Conservation (phyloP, 805 yeast species). For the Lipomyces lipofer region DNA sequence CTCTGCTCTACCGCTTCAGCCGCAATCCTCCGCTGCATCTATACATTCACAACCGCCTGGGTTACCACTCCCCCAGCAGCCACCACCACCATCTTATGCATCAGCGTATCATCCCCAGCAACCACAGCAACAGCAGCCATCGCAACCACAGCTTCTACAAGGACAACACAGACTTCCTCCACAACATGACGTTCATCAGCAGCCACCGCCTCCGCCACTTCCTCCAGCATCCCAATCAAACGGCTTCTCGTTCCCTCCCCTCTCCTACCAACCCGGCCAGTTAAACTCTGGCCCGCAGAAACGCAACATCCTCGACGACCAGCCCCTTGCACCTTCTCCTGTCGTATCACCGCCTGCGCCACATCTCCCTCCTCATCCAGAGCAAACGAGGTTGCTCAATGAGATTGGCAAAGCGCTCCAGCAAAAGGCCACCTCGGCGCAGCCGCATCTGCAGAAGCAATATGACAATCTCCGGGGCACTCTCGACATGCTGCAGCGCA, state of each 20-base stretch:
- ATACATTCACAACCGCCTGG: too few relatives aligned
- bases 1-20: neutral
- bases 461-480: slow-evolving; percentile 40
- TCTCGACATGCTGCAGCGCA: slow-evolving; percentile 41
- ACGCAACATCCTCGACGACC: slow-evolving; percentile 17
- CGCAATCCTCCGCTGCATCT: too few relatives aligned
- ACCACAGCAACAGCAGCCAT: too few relatives aligned
- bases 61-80: too few relatives aligned
- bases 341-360: slow-evolving; percentile 10
- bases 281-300: neutral
- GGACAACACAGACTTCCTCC: neutral
- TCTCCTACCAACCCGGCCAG: neutral
- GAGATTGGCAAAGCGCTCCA: slow-evolving; percentile 35
- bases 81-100: too few relatives aligned
- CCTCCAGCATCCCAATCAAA: slow-evolving; percentile 5
- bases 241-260: slow-evolving; percentile 1
- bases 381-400: slow-evolving; percentile 35
- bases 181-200: slow-evolving; percentile 1
- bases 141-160: neutral
- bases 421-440: slow-evolving; percentile 33
- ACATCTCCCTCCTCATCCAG: slow-evolving; percentile 43
- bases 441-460: slow-evolving; percentile 34
- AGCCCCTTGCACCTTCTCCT: slow-evolving; percentile 3
- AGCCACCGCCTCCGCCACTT: slow-evolving; percentile 6
- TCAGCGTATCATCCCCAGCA: too few relatives aligned